Base-by-base conservation (phyloP, 2,329 filamentous ascomycete species). In the Beauveria sp. region DNA sequence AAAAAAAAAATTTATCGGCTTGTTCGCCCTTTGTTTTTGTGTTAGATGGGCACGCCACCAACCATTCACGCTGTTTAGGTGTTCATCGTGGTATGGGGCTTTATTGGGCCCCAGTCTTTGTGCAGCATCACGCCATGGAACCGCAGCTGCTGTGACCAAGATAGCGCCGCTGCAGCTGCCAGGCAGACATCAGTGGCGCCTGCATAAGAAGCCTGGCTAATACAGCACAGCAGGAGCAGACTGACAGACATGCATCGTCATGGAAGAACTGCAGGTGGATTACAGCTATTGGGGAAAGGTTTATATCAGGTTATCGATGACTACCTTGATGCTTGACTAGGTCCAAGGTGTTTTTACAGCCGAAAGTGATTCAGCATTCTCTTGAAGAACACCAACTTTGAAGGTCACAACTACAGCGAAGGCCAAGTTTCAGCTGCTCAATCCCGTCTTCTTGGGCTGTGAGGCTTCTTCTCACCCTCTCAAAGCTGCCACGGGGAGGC, bases 121-220 rank as follows among this genome's bases (percentile, higher is more conserved):
- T 38, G 34, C 12, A 42, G 30, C 46, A 42, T 40, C 20, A 22
- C 45, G 26, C 46, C 5, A 26, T 5, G 20, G 45, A 30, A 4
- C 34, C 43, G 46, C 22, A 30, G 34, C 38, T 46, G 8, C 46
- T 20, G 43, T 38, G 34, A 38, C 34, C 12, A 51, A 43, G 56
- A 51, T 51, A 26, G 49, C 18, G 49, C 28, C n/a, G 26, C 40
- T 58, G 46, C 7, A 16, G 12, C 38, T 46, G 57, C 57, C 49
- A 53, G 40, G 45, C n/a, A 58, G 38, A 49, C 43, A 58, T 49
- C 20, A 58, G 53, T 45, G 55, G 40, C 55, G n/a, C 22, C 49
- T 16, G 55, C 55, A 30, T 30, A 42, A 50, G 20, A 45, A 24
- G 26, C 45, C n/a, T 14, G 30, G 43, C 12, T 18, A 16, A 56